Base-by-base conservation (phyloP, 768 basidiomycete genomes). In the Dioszegia aurantiaca region DNA sequence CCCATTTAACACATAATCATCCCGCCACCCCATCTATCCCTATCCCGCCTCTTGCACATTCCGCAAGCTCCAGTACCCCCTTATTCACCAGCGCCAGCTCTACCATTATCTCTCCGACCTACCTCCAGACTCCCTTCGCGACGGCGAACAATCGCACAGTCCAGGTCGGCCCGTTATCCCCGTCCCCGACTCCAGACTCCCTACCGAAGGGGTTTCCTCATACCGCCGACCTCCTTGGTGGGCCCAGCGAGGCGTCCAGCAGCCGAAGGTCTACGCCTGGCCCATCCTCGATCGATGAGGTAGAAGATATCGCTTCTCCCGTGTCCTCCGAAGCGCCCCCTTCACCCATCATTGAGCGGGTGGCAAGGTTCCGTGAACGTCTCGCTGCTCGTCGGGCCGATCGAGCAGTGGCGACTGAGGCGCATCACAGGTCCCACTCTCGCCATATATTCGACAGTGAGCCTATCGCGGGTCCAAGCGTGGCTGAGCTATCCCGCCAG, bases 141-240 rank as follows among this genome's bases (percentile, higher is more conserved):
- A n/a, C 33, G 24, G 16, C 24, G 27, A 47, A 16, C 14, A 24
- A 33, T 33, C 33, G 33, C 33, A 33, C 33, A 14, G 33, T 33
- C 8, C 33, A 6, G 6, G 14, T 33, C 33, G 14, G 14, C 33
- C 33, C 33, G 8, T 33, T 14, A 6, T 33, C 33, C 33, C 33
- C 33, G 14, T 33, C 33, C 14, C 14, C 33, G 8, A 6, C 33
- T n/a, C n/a, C n/a, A n/a, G n/a, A n/a, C 33, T 14, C 33, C 33
- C 6, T 33, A 14, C 33, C 33, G 27, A 59, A 59, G 31, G 27
- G 37, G 8, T 54, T 59, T n/a, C 58, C 58, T 23, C 58, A 59
- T 44, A 28, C 58, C 19, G 58, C 51, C 16, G 58, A 59, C 37
- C 52, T 59, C 2, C 40, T 59, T 26, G 58, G 58, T 3, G 27